A percentile compares a stretch with the other conserved stretches of the same genome.
Conservation (phyloP, 345 rosid genomes). For the Sonneratia alba region DNA sequence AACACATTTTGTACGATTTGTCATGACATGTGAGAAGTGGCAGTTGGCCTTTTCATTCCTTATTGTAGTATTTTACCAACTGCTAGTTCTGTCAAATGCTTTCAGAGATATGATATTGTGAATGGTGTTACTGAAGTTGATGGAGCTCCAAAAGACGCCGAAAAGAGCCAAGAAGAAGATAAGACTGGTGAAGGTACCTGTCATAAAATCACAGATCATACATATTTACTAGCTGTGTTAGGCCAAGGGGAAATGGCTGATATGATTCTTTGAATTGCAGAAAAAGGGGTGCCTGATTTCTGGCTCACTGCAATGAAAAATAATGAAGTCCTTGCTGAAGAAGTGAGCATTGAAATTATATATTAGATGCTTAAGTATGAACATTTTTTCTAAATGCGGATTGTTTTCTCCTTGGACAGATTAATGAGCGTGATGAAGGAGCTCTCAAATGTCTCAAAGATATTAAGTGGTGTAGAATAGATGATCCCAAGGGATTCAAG, state of each 20-base stretch:
- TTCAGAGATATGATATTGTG: slow-evolving; percentile 82
- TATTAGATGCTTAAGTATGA: not conserved
- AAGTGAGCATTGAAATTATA: slow-evolving; percentile 34
- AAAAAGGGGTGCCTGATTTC: slow-evolving; percentile 91
- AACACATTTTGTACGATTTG: too few species aligned
- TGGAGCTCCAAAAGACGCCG: slow-evolving; percentile 34
- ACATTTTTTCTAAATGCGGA: not conserved
- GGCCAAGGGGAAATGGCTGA: not conserved
- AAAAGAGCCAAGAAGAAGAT: slow-evolving; percentile 43
- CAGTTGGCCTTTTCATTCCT: not conserved
- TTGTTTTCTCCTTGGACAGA: slow-evolving; percentile 23
- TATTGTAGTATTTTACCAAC: not conserved
- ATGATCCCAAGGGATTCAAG: slow-evolving; percentile 61
- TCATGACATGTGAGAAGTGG: not conserved
- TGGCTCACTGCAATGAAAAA: slow-evolving; percentile 93
- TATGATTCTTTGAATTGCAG: slow-evolving; percentile 22
- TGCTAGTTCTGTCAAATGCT: not conserved
- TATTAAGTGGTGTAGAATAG: slow-evolving; percentile 75
- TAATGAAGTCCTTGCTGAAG: slow-evolving; percentile 80
- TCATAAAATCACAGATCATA: not conserved
- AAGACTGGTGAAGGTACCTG: slow-evolving; percentile 49
- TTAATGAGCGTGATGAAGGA: slow-evolving; percentile 86
- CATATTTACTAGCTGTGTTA: not conserved
- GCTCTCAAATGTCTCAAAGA: slow-evolving; percentile 79
- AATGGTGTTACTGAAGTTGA: slow-evolving; percentile 67